phyloP scores from a whole-genome alignment of 441 rosid species.

The Gossypium schwendimanii region DNA sequence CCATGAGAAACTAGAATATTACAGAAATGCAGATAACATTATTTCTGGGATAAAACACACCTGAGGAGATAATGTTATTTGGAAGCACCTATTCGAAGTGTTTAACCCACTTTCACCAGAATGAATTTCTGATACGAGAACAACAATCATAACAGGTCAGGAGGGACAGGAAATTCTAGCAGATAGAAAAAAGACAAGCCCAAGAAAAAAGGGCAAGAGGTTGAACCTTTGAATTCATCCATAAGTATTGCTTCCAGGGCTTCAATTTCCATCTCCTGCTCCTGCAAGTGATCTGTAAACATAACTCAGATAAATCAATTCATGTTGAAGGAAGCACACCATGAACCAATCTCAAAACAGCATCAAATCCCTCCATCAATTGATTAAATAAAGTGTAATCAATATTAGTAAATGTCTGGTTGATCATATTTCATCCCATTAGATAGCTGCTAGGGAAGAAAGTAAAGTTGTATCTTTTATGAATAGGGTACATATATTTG shows the following conservation, averaged over 20 bases:
- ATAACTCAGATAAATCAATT: background rate
- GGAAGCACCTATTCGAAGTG: conserved; percentile 78
- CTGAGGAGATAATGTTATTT: conserved; percentile 69
- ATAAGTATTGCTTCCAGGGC: conserved; percentile 91
- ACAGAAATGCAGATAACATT: background rate
- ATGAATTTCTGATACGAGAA: conserved; percentile 60
- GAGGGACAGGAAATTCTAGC: conserved; percentile 10
- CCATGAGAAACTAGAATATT: background rate
- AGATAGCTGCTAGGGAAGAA: background rate
- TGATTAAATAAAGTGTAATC: background rate
- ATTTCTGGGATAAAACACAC: conserved; percentile 22
- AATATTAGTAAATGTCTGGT: background rate
- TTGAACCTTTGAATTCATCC: conserved; percentile 84
- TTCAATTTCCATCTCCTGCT: conserved; percentile 95
- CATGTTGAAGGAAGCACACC: background rate
- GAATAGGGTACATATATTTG: background rate
- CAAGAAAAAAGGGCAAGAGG: background rate
- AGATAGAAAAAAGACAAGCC: conserved; percentile 7
- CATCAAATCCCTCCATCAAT: background rate
- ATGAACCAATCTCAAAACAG: background rate
- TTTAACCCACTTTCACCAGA: conserved; percentile 81
- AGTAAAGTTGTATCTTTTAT: background rate
- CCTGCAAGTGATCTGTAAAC: conserved; percentile 60
- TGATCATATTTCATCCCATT: background rate
- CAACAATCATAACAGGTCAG: conserved; percentile 3